Evolutionary conservation across 345 rosid species (phyloP), one percentile per base, ranked within the genome.

Genomic region (Carallia pectinifolia): DNA sequence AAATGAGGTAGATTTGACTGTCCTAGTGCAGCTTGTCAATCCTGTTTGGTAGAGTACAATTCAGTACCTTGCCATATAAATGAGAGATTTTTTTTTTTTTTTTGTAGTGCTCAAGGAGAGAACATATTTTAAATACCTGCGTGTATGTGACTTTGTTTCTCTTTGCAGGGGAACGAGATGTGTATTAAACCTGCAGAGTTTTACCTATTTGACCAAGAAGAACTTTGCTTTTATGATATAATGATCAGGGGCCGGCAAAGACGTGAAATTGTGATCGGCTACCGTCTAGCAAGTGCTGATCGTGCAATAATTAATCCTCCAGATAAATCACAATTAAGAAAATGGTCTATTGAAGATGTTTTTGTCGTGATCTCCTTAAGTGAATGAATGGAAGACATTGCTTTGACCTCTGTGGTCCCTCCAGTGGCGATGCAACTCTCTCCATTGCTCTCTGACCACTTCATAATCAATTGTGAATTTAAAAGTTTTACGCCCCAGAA

Each of bases 151-250:
- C 23, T 31, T 23, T 29, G 27, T 62, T 65, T 40, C 58, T 38
- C 38, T 33, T 29, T 77, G 67, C 88, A 93, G 97, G 97, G 96
- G 55, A 93, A 89, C 18, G 96, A 88, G 65, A 84, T 90, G 92
- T 86, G 92, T 68, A 90, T 90, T 74, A 90, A 89, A 81, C 89
- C 98, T 2, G 98, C 98, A 65, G 90, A 93, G 58, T 90, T 90
- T 81, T 90, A 89, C 81, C 68, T 88, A 68, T 85, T 80, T 58
- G 97, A 89, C 73, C 94, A 89, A 78, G 98, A 90, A 81, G 90
- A 90, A 84, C 76, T 88, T 58, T 82, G 88, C 37, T 93, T 90
- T 66, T 84, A 80, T 34, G 92, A 86, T 34, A 88, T 93, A 77
- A 84, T 89, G 93, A 65, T 75, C 15, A 86, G 96, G 67, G 97